These are phyloP conservation scores for Raffaelea deltoideospora DNA, from an alignment of 2,329 filamentous ascomycete genomes.

Conservation along the genomic window DNA sequence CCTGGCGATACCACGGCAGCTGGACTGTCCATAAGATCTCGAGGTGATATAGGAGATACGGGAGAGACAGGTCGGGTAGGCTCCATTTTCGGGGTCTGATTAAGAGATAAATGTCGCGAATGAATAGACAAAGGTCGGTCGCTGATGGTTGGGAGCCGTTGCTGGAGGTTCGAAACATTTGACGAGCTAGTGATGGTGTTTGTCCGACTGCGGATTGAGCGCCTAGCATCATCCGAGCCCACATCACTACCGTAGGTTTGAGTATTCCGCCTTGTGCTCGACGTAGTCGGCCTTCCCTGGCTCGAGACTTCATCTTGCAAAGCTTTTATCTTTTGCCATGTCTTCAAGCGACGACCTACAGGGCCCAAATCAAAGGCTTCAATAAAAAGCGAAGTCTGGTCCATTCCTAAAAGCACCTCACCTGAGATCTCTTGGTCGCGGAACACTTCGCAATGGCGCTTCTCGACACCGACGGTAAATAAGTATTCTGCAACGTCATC, in stretches of 20 bases:
- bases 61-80: conserved; percentile 24
- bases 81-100: conserved; percentile 33
- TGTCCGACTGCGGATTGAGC: conserved; percentile 36
- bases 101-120: conserved; percentile 31
- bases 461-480: conserved; percentile 71
- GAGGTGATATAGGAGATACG: conserved; percentile 15
- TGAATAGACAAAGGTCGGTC: conserved; percentile 31
- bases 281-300: conserved; percentile 19
- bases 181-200: conserved; percentile 37
- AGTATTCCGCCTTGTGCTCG: conserved; percentile 29
- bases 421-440: conserved; percentile 91
- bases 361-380: conserved; percentile 90
- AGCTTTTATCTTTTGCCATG: conserved; percentile 90
- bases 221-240: conserved; percentile 37
- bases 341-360: conserved; percentile 77
- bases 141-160: conserved; percentile 24
- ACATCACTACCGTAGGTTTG: conserved; percentile 43
- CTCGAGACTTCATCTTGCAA: conserved; percentile 75
- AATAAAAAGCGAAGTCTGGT: conserved; percentile 86
- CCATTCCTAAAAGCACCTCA: conserved; percentile 85
- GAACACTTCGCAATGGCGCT: conserved; percentile 85
- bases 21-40: conserved; percentile 18
- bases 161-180: conserved; percentile 33
- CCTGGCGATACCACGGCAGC: conserved; percentile 17
- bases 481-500: conserved; percentile 79